Evolutionary conservation across 139 green algal genomes (phyloP), one percentile per base, ranked within the genome.

Genomic region (Tetraselmis striata): DNA sequence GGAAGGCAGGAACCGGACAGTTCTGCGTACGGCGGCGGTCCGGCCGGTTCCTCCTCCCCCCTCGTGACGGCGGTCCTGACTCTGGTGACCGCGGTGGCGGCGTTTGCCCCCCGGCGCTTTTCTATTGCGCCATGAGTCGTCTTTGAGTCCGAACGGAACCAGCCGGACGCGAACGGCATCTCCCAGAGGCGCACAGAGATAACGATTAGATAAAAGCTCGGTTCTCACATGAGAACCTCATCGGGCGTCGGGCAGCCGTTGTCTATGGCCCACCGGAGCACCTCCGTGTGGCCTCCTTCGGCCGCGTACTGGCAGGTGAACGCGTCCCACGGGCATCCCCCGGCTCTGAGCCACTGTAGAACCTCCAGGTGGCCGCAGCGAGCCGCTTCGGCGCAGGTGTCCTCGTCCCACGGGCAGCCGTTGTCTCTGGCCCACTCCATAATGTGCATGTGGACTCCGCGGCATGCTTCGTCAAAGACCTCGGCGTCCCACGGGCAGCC

Each of bases 301-400:
- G 75, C 75, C 18, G 75, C 75, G 11, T 30, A 29, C 2, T 18
- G 5, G 75, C 75, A 79, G 28, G 75, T 79, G 75, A 32, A 30
- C 5, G 28, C 75, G 75, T 79, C 75, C 75, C 75, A 79, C 18
- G 75, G 28, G 75, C 75, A 79, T 11, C 75, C 75, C 23, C 28
- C 5, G 11, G 28, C 28, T 79, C 75, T 18, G 28, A 23, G 5
- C 75, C 75, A 79, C 11, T 23, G 75, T 2, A 79, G 75, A 2
- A 18, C 75, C 28, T 30, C 28, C 5, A 79, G 75, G 75, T 79
- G 75, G 28, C 75, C 75, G 18, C 28, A 5, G 11, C 75, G 18
- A 2, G 75, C 75, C 5, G 75, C 75, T 22, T 30, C 28, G 28
- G 28, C 75, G 75, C 75, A 67, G 45, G 45, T 67, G 5, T 25